These are phyloP conservation scores for Acacia acuminata DNA, from an alignment of 306 rosid species.

Conservation along the genomic window DNA sequence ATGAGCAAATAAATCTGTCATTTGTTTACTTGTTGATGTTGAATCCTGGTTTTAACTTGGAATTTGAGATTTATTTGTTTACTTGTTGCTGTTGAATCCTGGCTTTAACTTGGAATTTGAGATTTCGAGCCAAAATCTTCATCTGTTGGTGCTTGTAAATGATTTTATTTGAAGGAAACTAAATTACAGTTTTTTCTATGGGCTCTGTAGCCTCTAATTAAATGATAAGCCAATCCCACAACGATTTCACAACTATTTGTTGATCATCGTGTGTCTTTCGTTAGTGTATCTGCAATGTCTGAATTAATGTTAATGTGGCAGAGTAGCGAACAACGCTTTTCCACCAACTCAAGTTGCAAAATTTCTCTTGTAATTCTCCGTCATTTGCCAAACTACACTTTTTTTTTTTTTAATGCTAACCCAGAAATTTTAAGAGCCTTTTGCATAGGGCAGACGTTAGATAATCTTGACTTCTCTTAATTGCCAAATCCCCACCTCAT, in stretches of 20 bases:
- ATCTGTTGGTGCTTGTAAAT: too few relatives aligned
- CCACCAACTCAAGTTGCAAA: slow-evolving; percentile 32
- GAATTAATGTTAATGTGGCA: neutral
- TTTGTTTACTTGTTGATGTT: too few relatives aligned
- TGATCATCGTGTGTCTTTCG: neutral
- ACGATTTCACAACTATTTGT: neutral
- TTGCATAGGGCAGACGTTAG: slow-evolving; percentile 51
- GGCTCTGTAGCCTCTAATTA: neutral
- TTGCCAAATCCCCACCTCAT: slow-evolving; percentile 59
- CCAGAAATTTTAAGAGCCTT: slow-evolving; percentile 57
- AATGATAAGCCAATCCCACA: neutral
- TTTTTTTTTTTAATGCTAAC: slow-evolving; percentile 59
- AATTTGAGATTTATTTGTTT: too few relatives aligned
- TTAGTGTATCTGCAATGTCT: neutral
- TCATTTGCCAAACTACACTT: slow-evolving; percentile 47
- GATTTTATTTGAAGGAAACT: too few relatives aligned
- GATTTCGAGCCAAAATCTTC: neutral
- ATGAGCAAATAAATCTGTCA: too few relatives aligned
- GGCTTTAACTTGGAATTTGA: neutral
- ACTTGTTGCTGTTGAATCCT: neutral
- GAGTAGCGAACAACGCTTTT: neutral
- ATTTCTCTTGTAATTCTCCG: slow-evolving; percentile 58
- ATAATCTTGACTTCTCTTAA: slow-evolving; percentile 59
- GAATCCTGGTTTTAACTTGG: too few relatives aligned
- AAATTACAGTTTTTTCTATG: too few relatives aligned